Evolutionary conservation across 495 filamentous ascomycete genomes (phyloP), one percentile per base, ranked within the genome.

Genomic region (Penicillium malachiteum): DNA sequence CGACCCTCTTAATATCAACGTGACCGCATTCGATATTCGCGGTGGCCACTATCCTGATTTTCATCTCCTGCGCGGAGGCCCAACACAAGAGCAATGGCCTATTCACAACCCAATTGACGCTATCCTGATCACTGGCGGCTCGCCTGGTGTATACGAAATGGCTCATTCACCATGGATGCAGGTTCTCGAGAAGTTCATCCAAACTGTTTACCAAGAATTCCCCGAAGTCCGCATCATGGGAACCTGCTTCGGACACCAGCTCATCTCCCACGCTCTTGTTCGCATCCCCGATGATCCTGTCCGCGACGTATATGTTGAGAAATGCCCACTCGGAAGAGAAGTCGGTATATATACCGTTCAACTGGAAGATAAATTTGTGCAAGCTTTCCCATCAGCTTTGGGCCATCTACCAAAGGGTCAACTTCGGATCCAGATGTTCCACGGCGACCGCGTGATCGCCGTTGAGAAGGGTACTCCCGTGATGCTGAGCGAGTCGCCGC

Each of bases 241-340:
- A 5, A 69, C 71, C 10, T 76, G 71, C 43, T 76, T 76, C 59
- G 73, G 73, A 0, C 73, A 76, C 52, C 71, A 76, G 50, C 51
- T 74, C 12, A 69, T 76, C 43, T 69, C 68, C n/a, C 70, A 72
- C 52, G 65, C 62, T 17, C 55, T 65, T 8, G 61, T 76, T 30
- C 56, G 57, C 33, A 34, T 58, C 33, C 53, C 51, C 0, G 42
- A 65, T 3, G 64, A 69, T 42, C 38, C 57, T 0, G 51, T 54
- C 14, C 62, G 62, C 16, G 65, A 68, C 14, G 63, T 68, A 2
- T 66, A 56, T 21, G 67, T 70, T 37, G 54, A 65, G 58, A 59
- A 62, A 38, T 71, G 64, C 48, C 70, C 70, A 0, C 52, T 66
- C 1, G 71, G 71, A 1, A 54, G 66, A 17, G 71, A 74, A 56